Evolutionary conservation across 371 early-diverging fungal genomes (phyloP), one percentile per base, ranked within the genome.

Genomic region (Coemansia sp.): DNA sequence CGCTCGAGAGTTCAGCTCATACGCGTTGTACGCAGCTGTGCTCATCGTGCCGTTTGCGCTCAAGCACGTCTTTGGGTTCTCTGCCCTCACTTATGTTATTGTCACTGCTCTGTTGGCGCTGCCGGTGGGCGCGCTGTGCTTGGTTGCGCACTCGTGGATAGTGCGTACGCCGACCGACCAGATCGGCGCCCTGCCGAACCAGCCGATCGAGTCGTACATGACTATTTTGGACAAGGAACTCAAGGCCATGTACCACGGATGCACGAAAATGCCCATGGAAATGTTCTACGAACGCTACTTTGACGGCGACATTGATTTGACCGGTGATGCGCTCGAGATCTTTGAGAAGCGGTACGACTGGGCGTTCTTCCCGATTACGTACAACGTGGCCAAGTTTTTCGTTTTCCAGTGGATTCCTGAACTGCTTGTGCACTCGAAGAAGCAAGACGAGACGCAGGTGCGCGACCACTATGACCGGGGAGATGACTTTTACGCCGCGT

Each of bases 391-490:
- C 67, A 90, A 90, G 84, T 97, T 93, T 85, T 95, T 98, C 78
- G 75, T 97, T 28, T 86, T 90, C 62, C 94, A 94, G 81, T 96
- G 94, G 94, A 86, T 98, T 61, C 97, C 97, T 55, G 96, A 96
- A 82, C 87, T 91, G 25, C 82, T 95, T 64, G 93, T 92, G 94
- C 97, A 97, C 85, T 91, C 94, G 54, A 90, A 89, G 81, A 91
- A 91, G 80, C 97, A 97, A 84, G 97, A 97, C 80, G 93, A 95
- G 80, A 91, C 90, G 75, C 97, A 97, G 82, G 95, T 97, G 48
- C 89, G 95, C 69, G 97, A 97, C 59, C 95, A 96, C 84, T 97
- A 97, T 81, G 97, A 98, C 83, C 92, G 97, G 65, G 97, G 97
- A 64, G 92, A 97, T 82, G 97, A 96, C 80, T 97, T 98, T 70